Percentiles rank a stretch among this genome's conserved stretches.
Evolutionary conservation across 257 asterid genomes (phyloP).

Genomic region (Solanum megistacrolobum): DNA sequence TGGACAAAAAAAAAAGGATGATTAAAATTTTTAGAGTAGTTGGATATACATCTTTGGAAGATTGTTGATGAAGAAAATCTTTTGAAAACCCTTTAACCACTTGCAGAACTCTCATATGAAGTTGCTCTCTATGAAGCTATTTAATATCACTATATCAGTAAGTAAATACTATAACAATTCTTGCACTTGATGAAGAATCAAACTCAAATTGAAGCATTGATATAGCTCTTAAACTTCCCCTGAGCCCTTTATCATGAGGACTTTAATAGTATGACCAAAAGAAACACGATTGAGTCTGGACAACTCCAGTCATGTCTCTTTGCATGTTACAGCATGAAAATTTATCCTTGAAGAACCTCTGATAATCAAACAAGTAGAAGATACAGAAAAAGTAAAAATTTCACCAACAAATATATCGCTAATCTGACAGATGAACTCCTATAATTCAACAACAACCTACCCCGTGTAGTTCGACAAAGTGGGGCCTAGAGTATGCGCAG

Average conservation of each 20-base stretch:
- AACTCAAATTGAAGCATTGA: not conserved
- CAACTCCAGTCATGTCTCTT: not conserved
- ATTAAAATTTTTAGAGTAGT: not conserved
- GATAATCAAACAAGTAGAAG: not conserved
- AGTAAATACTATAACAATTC: not conserved
- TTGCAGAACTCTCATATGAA: not conserved
- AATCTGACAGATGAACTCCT: not conserved
- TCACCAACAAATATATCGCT: not conserved
- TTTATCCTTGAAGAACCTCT: not conserved
- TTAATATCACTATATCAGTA: not conserved
- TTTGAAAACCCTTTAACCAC: not conserved
- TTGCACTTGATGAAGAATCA: not conserved
- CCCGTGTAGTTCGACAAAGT: not conserved
- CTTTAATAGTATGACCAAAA: not conserved
- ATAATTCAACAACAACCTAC: not conserved
- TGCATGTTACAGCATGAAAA: not conserved
- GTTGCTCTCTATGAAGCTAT: not conserved
- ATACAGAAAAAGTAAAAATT: not conserved
- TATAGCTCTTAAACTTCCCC: not conserved
- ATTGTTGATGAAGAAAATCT: not conserved
- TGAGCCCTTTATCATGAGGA: not conserved
- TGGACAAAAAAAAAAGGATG: not conserved
- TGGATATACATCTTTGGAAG: not conserved
- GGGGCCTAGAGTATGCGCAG: not conserved
- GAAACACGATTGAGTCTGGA: not conserved